Evolutionary conservation across 768 basidiomycete species (phyloP), one percentile per base, ranked within the genome.

Genomic region (Amanita brunnescens): DNA sequence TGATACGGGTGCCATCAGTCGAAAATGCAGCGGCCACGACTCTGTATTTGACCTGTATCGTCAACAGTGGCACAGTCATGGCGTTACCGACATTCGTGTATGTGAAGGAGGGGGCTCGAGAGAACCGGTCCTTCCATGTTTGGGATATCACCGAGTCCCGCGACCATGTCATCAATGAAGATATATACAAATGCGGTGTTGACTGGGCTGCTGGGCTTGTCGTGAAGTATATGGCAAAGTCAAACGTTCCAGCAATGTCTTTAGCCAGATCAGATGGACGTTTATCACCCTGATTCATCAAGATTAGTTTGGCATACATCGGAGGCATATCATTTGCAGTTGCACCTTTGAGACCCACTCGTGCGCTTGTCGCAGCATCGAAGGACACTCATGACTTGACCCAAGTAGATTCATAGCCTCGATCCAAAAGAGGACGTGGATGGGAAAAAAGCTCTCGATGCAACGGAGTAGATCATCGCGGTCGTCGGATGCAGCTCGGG

Each of bases 161-260:
- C 20, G 55, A 49, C 55, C 56, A 62, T 8, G 61, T 62, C 45
- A 58, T 56, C 13, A 60, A 51, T 23, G 59, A 40, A 12, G 61
- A 62, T 41, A 59, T 54, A 44, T 62, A 62, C 14, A 62, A 52
- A 30, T 62, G 61, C 18, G 58, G 59, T 14, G 59, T 62, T 12
- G 61, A 62, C 33, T 45, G 30, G 12, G 45, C 32, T 1, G 57
- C 54, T 1, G 37, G 23, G 30, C 56, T 57, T 5, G 44, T 53
- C 33, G 53, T 51, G 41, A 60, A 58, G 53, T 60, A 60, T 10
- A 49, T 18, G 5, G 58, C 56, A 54, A 62, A 62, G 34, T 49
- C 42, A 20, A 38, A 41, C 9, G 55, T 47, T 24, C 58, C 57
- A 40, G 47, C 52, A 49, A 12, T 49, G 21, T 14, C 34, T 3